Evolutionary conservation across 148 eudicot species (phyloP), one percentile per base, ranked within the genome.

Genomic region (Diospyros kaki): DNA sequence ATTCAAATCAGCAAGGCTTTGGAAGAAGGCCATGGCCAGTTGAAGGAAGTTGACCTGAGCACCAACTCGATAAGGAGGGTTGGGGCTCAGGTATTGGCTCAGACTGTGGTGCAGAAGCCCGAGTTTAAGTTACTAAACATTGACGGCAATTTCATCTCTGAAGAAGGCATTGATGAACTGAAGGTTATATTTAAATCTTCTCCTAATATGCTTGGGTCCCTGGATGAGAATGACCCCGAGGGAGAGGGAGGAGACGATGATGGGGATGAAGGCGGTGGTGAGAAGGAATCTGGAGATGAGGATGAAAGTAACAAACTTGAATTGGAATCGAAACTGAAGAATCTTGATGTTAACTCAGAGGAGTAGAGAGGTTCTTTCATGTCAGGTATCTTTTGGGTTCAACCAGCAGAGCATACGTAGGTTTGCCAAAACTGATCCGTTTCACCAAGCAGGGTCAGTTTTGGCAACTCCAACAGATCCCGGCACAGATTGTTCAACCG

Each of bases 141-240:
- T 6, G 65, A 89, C 82, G 87, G 84, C 5, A 89, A 89, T 74
- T 87, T 77, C 69, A 78, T 89, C 41, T 82, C 93, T 28, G 83
- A 89, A 45, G 88, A 87, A 75, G 90, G 86, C 17, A 54, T 89
- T 76, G 90, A 85, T 64, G 90, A 83, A 71, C 39, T 89, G 76
- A 79, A 74, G 66, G 78, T 43, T 41, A 80, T 89, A 17, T 87
- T 89, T 61, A 87, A 87, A 77, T 78, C 58, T 44, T 85, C 68
- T 52, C 81, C 82, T 5, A 79, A 77, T 2, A 73, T 77, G 81
- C 86, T 89, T 43, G 90, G 84, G 59, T 70, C 90, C 0, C 78
- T 89, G 80, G 90, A 89, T 64, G 93, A 89, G 43, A 87, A 89
- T 76, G 90, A 87, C 52, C 87, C 88, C 3, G 82, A 85, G 2